These are phyloP conservation scores for Diaporthe nobilis DNA, from an alignment of 2,329 filamentous ascomycete species.

Conservation along the genomic window DNA sequence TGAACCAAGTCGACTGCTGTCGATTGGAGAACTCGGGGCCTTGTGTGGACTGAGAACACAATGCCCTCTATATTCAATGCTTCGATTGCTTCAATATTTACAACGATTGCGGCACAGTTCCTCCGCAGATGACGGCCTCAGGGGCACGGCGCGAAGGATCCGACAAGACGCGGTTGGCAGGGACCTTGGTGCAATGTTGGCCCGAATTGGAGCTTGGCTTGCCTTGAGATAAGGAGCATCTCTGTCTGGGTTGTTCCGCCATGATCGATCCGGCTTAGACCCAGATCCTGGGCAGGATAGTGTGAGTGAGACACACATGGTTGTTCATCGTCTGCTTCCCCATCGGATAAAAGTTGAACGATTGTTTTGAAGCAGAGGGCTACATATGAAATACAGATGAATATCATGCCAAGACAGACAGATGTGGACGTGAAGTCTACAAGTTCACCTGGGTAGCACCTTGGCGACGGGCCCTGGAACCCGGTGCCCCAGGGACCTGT, in stretches of 20 bases:
- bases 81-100: background rate
- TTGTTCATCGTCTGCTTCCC: background rate
- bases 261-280: background rate
- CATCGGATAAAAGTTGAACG: background rate
- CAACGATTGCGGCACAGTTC: background rate
- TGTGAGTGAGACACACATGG: background rate
- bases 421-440: background rate
- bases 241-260: background rate
- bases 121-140: background rate
- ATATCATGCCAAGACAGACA: background rate
- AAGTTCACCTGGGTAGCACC: background rate
- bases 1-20: background rate
- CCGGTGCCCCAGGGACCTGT: background rate
- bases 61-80: background rate
- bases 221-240: background rate
- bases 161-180: background rate
- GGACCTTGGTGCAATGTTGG: background rate
- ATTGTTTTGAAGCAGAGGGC: background rate
- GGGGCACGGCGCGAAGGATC: background rate
- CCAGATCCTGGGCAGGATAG: background rate
- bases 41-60: no score
- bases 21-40: background rate
- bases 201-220: conserved; percentile 1
- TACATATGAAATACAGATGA: background rate
- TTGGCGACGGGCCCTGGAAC: background rate